A percentile compares a stretch with the other conserved stretches of the same genome.
Conservation (phyloP, 176 grass and related monocot species). For the Echinochloa phyllopogon region DNA sequence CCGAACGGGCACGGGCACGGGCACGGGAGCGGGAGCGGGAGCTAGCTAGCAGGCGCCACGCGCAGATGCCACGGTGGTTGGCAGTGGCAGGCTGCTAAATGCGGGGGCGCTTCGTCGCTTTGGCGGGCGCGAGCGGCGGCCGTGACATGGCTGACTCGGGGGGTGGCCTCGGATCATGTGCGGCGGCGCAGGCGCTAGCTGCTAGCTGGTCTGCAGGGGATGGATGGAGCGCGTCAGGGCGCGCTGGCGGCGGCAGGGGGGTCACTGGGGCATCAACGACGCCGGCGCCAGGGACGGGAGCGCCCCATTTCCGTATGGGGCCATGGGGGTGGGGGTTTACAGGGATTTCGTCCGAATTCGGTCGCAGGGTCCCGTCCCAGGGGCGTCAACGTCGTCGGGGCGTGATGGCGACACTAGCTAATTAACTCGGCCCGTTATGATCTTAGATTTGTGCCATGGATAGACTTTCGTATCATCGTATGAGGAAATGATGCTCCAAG, state of each 20-base stretch:
- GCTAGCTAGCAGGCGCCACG: neutral
- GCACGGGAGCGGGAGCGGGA: neutral
- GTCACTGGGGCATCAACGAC: conserved; percentile 6
- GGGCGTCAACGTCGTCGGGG: neutral
- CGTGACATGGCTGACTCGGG: conserved; percentile 26
- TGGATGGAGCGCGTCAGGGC: neutral
- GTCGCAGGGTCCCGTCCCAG: neutral
- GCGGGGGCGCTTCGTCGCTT: neutral
- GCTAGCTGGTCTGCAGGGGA: neutral
- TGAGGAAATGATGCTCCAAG: neutral
- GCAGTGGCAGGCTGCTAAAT: conserved; percentile 50
- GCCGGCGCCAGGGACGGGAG: neutral
- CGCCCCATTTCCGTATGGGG: too few relatives aligned
- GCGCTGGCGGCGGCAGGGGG: neutral
- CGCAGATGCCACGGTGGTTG: conserved; percentile 28
- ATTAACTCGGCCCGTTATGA: neutral
- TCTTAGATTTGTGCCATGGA: neutral
- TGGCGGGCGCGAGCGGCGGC: neutral
- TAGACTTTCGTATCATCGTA: too few relatives aligned
- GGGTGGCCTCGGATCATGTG: conserved; percentile 39
- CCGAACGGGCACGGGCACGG: neutral
- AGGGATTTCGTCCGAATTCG: neutral
- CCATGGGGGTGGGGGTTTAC: too few relatives aligned
- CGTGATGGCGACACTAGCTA: neutral
- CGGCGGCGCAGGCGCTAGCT: neutral